These are phyloP conservation scores for Leishmania major DNA, from an alignment of 208 protist species.

Conservation along the genomic window DNA sequence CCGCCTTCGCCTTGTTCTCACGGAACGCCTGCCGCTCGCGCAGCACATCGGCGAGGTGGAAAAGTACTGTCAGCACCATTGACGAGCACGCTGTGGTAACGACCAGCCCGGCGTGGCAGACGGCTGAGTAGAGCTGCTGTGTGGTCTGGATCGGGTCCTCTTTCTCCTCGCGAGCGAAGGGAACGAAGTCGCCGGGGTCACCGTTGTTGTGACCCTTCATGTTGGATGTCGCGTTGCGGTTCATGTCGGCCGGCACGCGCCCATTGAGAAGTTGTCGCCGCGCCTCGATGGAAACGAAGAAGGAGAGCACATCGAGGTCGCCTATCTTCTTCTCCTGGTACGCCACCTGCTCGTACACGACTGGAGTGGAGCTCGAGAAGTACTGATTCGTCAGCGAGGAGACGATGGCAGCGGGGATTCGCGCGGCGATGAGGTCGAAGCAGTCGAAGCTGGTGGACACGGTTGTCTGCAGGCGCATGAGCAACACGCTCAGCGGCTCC, in stretches of 20 bases:
- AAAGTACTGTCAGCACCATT: constrained; percentile 46
- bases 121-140: constrained; percentile 37
- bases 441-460: constrained; percentile 51
- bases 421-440: constrained; percentile 38
- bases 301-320: constrained; percentile 28
- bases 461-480: constrained; percentile 40
- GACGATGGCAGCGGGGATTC: constrained; percentile 35
- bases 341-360: constrained; percentile 28
- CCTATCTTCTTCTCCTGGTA: constrained; percentile 36
- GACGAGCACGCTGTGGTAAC: constrained; percentile 56
- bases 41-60: constrained; percentile 49
- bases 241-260: background rate
- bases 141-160: constrained; percentile 13
- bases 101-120: constrained; percentile 44
- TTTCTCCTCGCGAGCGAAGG: background rate
- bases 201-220: background rate
- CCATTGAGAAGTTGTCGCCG: constrained; percentile 40
- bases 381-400: constrained; percentile 31
- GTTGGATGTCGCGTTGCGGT: background rate
- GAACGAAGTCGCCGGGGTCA: background rate
- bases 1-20: constrained; percentile 25
- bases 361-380: constrained; percentile 28
- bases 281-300: constrained; percentile 49
- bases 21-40: constrained; percentile 30
- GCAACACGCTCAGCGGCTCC: constrained; percentile 24